Evolutionary conservation across 1,284 basidiomycete genomes (phyloP).

Genomic region (Mixia osmundae): DNA sequence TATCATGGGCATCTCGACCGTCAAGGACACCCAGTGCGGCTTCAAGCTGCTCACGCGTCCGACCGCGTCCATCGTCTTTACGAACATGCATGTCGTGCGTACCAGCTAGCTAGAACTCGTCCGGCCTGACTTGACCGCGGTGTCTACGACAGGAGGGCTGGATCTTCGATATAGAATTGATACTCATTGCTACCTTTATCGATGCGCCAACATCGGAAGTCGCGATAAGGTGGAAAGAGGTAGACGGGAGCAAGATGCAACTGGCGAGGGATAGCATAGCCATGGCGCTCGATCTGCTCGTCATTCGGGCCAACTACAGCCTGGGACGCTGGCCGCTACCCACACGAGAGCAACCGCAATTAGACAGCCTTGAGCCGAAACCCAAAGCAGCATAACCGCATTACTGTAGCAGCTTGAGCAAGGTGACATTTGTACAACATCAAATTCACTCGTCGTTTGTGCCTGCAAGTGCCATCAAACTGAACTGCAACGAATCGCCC

Average conservation of each 20-base stretch:
- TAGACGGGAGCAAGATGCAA: constrained; percentile 70
- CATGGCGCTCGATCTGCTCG: constrained; percentile 66
- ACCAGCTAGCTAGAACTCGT: no score
- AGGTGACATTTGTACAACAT: no score
- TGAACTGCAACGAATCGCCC: no score
- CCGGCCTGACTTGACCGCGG: no score
- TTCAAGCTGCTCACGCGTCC: constrained; percentile 76
- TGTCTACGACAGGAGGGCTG: constrained; percentile 25
- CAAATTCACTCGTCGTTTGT: no score
- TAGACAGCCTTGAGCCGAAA: no score
- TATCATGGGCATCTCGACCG: constrained; percentile 59
- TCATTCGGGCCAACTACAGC: constrained; percentile 57
- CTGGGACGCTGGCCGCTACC: constrained; percentile 32
- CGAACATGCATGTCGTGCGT: constrained; percentile 50
- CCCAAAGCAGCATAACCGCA: no score
- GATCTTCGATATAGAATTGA: constrained; percentile 86
- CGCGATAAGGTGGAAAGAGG: constrained; percentile 73
- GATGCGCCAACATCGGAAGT: constrained; percentile 57
- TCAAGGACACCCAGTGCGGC: constrained; percentile 83
- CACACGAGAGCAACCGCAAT: no score
- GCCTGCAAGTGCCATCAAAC: no score
- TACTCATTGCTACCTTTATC: constrained; percentile 50
- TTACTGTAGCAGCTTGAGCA: no score
- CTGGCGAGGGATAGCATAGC: constrained; percentile 57
- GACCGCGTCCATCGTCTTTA: constrained; percentile 57